Evolutionary conservation across 306 rosid species (phyloP).

Genomic region (Cucumis sativus): Cucumber_9930_V3 NC_026655.2:32001-32500

Average conservation of each 20-base stretch:
- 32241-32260: neutral
- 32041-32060: slow-evolving; percentile 7
- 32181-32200: slow-evolving; percentile 70
- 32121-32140: slow-evolving; percentile 88
- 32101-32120: slow-evolving; percentile 51
- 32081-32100: neutral
- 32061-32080: neutral
- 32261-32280: neutral
- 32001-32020: slow-evolving; percentile 84
- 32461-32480: neutral
- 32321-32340: neutral
- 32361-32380: slow-evolving; percentile 76
- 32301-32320: neutral
- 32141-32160: slow-evolving; percentile 63
- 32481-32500: neutral
- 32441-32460: neutral
- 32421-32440: slow-evolving; percentile 32
- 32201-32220: slow-evolving; percentile 72
- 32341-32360: slow-evolving; percentile 74
- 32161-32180: slow-evolving; percentile 84
- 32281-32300: neutral
- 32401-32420: slow-evolving; percentile 82
- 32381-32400: slow-evolving; percentile 97
- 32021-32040: slow-evolving; percentile 60
- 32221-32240: slow-evolving; percentile 55